Percentiles rank a stretch among this genome's conserved stretches.
These are phyloP conservation scores for Sporothrix schenckii DNA, from an alignment of 2,329 filamentous ascomycete genomes.

Conservation along the genomic window DNA sequence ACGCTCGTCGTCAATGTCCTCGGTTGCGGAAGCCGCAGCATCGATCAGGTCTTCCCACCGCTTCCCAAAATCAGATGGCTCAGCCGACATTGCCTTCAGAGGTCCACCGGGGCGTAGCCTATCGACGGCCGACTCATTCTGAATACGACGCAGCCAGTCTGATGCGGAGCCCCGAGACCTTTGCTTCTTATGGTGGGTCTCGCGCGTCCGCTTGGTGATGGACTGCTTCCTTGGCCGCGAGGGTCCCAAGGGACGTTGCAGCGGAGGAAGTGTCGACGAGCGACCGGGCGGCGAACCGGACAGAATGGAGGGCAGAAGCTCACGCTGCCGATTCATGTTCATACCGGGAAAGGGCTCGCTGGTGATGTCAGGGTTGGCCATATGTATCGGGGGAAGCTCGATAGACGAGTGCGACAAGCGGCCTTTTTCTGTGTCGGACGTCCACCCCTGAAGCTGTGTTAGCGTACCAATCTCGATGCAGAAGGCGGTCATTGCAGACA, in stretches of 20 bases:
- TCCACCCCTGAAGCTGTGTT: constrained; percentile 60
- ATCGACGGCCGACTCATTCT: constrained; percentile 54
- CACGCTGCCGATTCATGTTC: constrained; percentile 64
- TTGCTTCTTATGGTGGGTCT: constrained; percentile 77
- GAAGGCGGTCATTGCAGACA: background rate
- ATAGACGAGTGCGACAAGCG: constrained; percentile 68
- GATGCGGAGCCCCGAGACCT: constrained; percentile 72
- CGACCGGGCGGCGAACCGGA: constrained; percentile 80
- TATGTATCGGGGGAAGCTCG: constrained; percentile 71
- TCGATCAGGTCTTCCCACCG: constrained; percentile 97
- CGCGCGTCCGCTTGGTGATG: constrained; percentile 75
- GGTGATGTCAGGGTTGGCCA: constrained; percentile 62
- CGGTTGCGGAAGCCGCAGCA: constrained; percentile 86
- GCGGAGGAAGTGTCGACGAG: constrained; percentile 83
- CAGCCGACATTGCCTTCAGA: constrained; percentile 83
- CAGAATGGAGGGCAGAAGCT: constrained; percentile 81
- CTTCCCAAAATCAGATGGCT: constrained; percentile 82
- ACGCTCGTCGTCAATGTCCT: constrained; percentile 86
- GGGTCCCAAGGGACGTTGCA: constrained; percentile 72
- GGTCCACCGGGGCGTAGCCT: constrained; percentile 68
- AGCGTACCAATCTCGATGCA: background rate
- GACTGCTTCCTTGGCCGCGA: constrained; percentile 82
- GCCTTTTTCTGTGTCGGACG: constrained; percentile 69
- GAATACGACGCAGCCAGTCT: constrained; percentile 63
- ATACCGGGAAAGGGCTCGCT: constrained; percentile 72